Base-by-base conservation (phyloP, 176 grass and related monocot species). In the Juncus effusus region DNA sequence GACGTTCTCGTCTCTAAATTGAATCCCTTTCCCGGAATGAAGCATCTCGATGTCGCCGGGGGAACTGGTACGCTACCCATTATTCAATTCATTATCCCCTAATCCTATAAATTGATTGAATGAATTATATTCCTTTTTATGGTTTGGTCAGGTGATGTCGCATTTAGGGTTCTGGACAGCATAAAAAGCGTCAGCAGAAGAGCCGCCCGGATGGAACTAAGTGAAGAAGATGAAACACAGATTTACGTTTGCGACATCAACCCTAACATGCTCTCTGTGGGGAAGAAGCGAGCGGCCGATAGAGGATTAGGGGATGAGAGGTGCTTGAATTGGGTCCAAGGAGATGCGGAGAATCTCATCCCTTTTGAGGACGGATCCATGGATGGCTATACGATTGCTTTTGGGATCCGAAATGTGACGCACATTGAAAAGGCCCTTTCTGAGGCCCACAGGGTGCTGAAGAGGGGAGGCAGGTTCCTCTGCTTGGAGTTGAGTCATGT, bases 401-500 rank as follows among this genome's bases (percentile, higher is more conserved):
- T 96, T 65, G 93, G 93, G 53, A 89, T 96, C 59, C 87, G 93
- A 82, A 96, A 96, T 75, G 85, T 96, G 53, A 91, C 88, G 5
- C 92, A 89, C 63, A 91, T 96, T 79, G 88, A 96, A 74, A 96
- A 96, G 57, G 85, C 71, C 75, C 82, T 96, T 50, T 62, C 79
- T 8, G 93, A 96, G 77, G 87, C 93, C 78, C 79, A 89, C 65
- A 91, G 88, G 66, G 85, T 97, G 70, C 59, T 97, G 65, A 97
- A 92, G 64, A 60, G 72, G 83, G 85, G 93, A 41, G 93, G 93
- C 16, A 86, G 93, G 41, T 92, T 97, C 56, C 74, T 97, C 15
- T 97, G 88, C 68, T 79, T 97, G 67, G 93, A 97, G 72, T 78
- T 97, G 75, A 97, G 93, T 59, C 93, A 92, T 80, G 82, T 89